Evolutionary conservation across 1,284 basidiomycete genomes (phyloP).

Genomic region (Pseudozyma thailandica): DNA sequence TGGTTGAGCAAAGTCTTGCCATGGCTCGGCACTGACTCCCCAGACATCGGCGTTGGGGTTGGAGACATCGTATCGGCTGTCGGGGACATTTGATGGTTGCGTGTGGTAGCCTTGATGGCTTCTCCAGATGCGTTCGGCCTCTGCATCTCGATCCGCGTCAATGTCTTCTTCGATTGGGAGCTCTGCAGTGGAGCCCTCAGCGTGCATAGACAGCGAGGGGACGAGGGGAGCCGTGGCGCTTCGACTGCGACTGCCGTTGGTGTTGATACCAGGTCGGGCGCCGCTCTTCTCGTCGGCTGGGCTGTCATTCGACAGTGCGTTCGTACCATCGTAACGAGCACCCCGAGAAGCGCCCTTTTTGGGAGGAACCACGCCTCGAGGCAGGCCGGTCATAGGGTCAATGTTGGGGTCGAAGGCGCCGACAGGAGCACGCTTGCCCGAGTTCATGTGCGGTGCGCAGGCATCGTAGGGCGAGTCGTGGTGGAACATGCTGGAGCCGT

Average conservation of each 20-base stretch:
- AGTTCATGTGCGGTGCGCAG: constrained; percentile 63
- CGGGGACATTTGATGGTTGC: constrained; percentile 42
- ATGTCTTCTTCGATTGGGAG: constrained; percentile 40
- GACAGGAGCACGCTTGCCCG: constrained; percentile 57
- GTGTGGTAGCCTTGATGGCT: constrained; percentile 48
- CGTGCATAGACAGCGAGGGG: constrained; percentile 43
- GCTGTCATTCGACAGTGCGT: constrained; percentile 11
- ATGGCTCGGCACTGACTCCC: constrained; percentile 64
- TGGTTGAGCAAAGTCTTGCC: constrained; percentile 66
- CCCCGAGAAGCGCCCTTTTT: constrained; percentile 11
- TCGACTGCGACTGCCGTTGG: constrained; percentile 28
- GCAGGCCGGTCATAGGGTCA: constrained; percentile 63
- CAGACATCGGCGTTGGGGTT: constrained; percentile 64
- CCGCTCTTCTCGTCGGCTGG: constrained; percentile 27
- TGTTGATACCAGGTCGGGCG: constrained; percentile 25
- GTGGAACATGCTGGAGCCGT: constrained; percentile 65
- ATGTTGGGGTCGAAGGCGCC: constrained; percentile 62
- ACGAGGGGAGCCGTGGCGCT: constrained; percentile 41
- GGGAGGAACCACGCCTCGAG: constrained; percentile 26
- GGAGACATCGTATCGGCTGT: constrained; percentile 49
- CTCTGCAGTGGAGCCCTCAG: constrained; percentile 30
- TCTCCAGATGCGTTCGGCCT: constrained; percentile 46
- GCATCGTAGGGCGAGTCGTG: constrained; percentile 68
- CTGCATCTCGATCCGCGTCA: constrained; percentile 41
- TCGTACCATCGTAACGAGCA: neutral